Conservation (phyloP, 192 early-diverging fungal species). For the Backusella macrospora region DNA sequence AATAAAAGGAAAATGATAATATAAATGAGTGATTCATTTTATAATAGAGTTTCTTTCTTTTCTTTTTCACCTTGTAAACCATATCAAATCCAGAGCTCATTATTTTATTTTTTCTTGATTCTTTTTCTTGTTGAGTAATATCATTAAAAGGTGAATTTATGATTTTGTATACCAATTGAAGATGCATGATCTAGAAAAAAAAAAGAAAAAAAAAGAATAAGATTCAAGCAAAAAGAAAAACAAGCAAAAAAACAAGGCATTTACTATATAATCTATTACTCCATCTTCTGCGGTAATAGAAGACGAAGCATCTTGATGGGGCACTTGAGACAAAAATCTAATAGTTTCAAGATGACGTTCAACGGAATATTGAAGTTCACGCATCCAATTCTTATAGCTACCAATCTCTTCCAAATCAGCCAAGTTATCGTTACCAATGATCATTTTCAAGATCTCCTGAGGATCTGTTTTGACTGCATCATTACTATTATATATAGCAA, state of each 20-base stretch:
- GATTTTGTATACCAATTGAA: slow-evolving; percentile 37
- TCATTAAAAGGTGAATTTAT: slow-evolving; percentile 35
- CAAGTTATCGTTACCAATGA: slow-evolving; percentile 16
- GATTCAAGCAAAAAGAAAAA: not conserved
- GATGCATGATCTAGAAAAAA: slow-evolving; percentile 34
- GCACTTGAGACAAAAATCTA: slow-evolving; percentile 39
- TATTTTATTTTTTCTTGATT: slow-evolving; percentile 37
- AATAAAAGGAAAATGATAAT: not conserved
- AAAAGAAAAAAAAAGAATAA: not conserved
- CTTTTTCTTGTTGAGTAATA: slow-evolving; percentile 27
- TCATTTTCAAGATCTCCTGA: slow-evolving; percentile 25
- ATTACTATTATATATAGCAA: not conserved
- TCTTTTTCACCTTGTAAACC: slow-evolving; percentile 37
- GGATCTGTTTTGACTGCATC: slow-evolving; percentile 32
- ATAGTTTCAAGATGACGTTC: slow-evolving; percentile 44
- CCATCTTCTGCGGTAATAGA: slow-evolving; percentile 41
- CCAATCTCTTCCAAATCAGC: not conserved
- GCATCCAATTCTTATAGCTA: slow-evolving; percentile 43
- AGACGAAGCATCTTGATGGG: slow-evolving; percentile 1
- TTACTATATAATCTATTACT: slow-evolving; percentile 41
- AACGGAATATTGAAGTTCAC: slow-evolving; percentile 41
- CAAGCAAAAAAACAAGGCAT: not conserved
- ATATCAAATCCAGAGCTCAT: slow-evolving; percentile 43
- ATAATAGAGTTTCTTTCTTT: not conserved
- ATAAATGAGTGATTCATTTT: not conserved